These are phyloP conservation scores for Mycena leptocephala DNA, from an alignment of 768 basidiomycete species.

Conservation along the genomic window DNA sequence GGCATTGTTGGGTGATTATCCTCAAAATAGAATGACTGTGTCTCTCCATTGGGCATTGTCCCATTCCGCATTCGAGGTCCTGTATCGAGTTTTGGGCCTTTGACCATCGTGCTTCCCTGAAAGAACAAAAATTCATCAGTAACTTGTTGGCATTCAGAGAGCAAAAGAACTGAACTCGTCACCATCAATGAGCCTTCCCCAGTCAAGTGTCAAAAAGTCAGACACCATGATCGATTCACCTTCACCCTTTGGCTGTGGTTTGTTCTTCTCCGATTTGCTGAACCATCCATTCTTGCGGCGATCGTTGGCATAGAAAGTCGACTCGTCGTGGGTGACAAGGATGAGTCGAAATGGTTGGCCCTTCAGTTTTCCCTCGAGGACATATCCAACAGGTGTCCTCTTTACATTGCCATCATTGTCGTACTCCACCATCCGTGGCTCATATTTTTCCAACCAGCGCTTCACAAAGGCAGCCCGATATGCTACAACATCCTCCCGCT, in stretches of 20 bases:
- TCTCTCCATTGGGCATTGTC: no score
- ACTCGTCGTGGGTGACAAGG: conserved; percentile 45
- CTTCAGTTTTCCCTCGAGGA: background rate
- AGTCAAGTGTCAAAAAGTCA: conserved; percentile 49
- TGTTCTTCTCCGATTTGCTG: conserved; percentile 24
- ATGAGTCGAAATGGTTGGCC: conserved; percentile 31
- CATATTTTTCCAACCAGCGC: conserved; percentile 10
- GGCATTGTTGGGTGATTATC: no score
- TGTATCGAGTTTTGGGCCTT: no score
- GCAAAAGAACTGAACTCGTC: conserved; percentile 16
- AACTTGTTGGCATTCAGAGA: no score
- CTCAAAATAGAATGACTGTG: no score
- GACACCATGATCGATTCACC: no score
- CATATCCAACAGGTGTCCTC: background rate
- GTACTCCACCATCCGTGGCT: conserved; percentile 18
- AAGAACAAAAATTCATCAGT: no score
- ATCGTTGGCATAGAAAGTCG: conserved; percentile 50
- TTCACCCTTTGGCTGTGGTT: conserved; percentile 49
- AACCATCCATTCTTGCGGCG: conserved; percentile 39
- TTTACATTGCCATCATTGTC: conserved; percentile 17
- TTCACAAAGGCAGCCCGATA: no score
- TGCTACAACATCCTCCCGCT: no score
- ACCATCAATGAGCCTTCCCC: conserved; percentile 33
- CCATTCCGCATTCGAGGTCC: no score
- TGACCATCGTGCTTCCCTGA: no score